Conservation (phyloP, 495 filamentous ascomycete genomes). For the Filosporella fistucella region DNA sequence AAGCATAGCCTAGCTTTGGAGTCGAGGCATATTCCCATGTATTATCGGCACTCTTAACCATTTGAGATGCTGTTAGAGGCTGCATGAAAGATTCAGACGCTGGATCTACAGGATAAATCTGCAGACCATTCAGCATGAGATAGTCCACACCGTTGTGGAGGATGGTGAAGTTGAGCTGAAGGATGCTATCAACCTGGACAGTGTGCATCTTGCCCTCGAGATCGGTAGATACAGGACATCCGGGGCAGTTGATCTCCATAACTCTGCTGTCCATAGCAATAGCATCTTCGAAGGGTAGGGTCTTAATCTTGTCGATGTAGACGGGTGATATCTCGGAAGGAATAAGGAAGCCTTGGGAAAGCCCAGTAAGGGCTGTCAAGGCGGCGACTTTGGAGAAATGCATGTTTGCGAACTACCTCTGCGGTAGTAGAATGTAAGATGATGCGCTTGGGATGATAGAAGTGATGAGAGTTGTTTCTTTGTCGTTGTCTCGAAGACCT, state of each 20-base stretch:
- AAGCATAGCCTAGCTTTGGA: constrained; percentile 16
- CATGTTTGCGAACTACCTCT: constrained; percentile 13
- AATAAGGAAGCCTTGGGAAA: constrained; percentile 18
- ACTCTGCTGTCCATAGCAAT: constrained; percentile 4
- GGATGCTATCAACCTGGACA: constrained; percentile 13
- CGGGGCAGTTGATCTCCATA: constrained; percentile 18
- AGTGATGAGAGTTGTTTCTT: no score
- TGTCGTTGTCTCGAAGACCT: no score
- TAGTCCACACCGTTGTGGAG: constrained; percentile 11
- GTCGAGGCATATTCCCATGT: constrained; percentile 10
- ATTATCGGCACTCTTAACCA: constrained; percentile 8
- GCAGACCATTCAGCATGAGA: constrained; percentile 19
- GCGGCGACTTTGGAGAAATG: constrained; percentile 16
- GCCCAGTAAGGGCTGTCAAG: background rate
- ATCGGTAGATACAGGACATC: constrained; percentile 19
- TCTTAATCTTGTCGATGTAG: constrained; percentile 17
- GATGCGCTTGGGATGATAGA: no score
- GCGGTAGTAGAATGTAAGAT: no score
- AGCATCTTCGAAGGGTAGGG: constrained; percentile 19
- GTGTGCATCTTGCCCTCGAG: constrained; percentile 11
- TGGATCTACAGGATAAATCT: constrained; percentile 20
- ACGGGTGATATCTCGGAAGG: constrained; percentile 17
- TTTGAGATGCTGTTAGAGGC: constrained; percentile 16
- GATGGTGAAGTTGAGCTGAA: constrained; percentile 20
- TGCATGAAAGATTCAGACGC: constrained; percentile 4